Percentiles rank a stretch among this genome's conserved stretches.
Conservation (phyloP, 2,329 filamentous ascomycete species). For the Aspergillus vadensis region DNA sequence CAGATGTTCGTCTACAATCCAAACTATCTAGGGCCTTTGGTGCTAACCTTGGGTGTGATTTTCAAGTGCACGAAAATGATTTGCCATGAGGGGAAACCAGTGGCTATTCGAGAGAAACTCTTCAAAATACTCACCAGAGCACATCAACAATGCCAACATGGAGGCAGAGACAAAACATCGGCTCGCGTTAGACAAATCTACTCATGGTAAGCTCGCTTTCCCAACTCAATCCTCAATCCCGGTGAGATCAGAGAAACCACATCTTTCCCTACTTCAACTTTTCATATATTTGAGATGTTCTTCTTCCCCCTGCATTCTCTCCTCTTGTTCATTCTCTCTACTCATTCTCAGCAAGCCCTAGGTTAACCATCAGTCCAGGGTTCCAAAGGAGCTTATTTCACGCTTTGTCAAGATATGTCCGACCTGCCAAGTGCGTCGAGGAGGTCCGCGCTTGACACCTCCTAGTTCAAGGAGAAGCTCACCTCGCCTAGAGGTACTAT, state of each 20-base stretch:
- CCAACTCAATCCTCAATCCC: not conserved
- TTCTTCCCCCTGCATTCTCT: too few species aligned
- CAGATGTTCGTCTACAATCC: constrained; percentile 38
- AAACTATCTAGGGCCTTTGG: not conserved
- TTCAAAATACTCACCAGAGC: constrained; percentile 55
- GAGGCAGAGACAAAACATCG: constrained; percentile 57
- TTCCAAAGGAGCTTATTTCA: constrained; percentile 55
- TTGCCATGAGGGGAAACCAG: constrained; percentile 55
- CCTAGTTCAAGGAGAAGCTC: constrained; percentile 44
- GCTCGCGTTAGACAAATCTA: constrained; percentile 53
- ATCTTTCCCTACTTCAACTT: too few species aligned
- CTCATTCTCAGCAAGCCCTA: not conserved
- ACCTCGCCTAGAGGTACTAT: constrained; percentile 37
- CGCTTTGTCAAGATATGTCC: constrained; percentile 55
- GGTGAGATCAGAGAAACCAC: too few species aligned
- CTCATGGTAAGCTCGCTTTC: constrained; percentile 47
- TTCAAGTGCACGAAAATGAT: constrained; percentile 46
- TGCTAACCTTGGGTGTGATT: constrained; percentile 6
- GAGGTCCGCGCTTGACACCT: constrained; percentile 44
- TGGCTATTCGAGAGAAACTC: constrained; percentile 54
- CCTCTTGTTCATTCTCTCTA: not conserved
- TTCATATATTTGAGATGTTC: too few species aligned
- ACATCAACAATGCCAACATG: constrained; percentile 54
- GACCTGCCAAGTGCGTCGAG: constrained; percentile 51
- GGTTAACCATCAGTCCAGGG: constrained; percentile 36